Base-by-base conservation (phyloP, 1,284 basidiomycete genomes). In the Golubevia pallescens region DNA sequence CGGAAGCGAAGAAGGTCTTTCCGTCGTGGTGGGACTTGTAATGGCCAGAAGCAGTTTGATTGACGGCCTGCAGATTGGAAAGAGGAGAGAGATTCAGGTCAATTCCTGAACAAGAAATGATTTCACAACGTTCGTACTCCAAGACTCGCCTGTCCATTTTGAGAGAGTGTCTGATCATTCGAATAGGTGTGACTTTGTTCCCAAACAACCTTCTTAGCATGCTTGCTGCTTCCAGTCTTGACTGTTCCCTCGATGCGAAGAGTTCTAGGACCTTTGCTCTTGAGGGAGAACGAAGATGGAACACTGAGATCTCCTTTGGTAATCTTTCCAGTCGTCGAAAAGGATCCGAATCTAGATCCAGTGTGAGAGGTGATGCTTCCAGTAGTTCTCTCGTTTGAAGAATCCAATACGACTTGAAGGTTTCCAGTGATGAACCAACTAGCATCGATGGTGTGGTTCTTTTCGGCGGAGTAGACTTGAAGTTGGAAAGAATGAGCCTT, bases 391-490 rank as follows among this genome's bases (percentile, higher is more conserved):
- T 66, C 38, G 7, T 28, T 61, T 10, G 63, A 64, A 4, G 16
- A 20, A 63, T 77, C 74, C 32, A 77, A 32, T 34, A 70, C 66
- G 48, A 77, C 67, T 60, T 77, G 74, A 10, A 78, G 65, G 59
- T 75, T 77, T 0, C 74, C 74, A 23, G 53, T 56, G 68, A 73
- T 10, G 75, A 77, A 77, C 77, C 77, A 80, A 60, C 60, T 61
- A 2, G 63, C 61, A 21, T 67, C 61, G 19, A 71, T 69, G 8
- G 63, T 70, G 55, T 20, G 59, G 1, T 68, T 66, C 6, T 23
- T 8, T 62, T 78, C 75, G 6, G 68, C 69, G 14, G 66, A 67
- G 20, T 70, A 70, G 32, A 80, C 74, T 5, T 59, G 52, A 20
- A 80, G 56, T 42, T 63, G 53, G 24, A 78, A 72, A 23, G 20